Percentiles rank a stretch among this genome's conserved stretches.
Evolutionary conservation across 768 basidiomycete species (phyloP).

Genomic region (Tylopilus plumbeoviolaceoides): DNA sequence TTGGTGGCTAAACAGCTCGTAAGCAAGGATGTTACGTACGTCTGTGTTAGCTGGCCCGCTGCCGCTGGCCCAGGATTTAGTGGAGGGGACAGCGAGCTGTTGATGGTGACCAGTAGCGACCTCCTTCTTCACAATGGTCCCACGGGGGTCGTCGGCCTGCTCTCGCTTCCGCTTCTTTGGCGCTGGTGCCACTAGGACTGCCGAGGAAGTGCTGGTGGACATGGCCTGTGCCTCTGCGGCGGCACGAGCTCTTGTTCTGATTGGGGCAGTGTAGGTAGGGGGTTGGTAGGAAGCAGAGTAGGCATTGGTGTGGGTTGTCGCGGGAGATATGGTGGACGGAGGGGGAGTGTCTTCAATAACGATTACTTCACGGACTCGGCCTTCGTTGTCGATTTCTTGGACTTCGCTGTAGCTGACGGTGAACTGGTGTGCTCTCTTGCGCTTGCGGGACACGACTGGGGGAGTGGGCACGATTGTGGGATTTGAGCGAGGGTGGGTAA

Average conservation of each 20-base stretch:
- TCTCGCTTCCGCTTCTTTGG: slow-evolving; percentile 86
- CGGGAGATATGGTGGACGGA: slow-evolving; percentile 67
- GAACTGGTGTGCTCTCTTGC: slow-evolving; percentile 77
- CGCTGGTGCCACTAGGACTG: slow-evolving; percentile 60
- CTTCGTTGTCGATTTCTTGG: slow-evolving; percentile 78
- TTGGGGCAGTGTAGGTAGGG: slow-evolving; percentile 68
- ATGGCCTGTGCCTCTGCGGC: slow-evolving; percentile 81
- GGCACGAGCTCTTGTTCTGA: slow-evolving; percentile 79
- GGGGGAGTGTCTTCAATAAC: slow-evolving; percentile 92
- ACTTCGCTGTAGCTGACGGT: slow-evolving; percentile 86
- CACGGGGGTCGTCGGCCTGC: slow-evolving; percentile 66
- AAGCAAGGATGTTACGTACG: slow-evolving; percentile 41
- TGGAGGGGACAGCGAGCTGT: slow-evolving; percentile 44
- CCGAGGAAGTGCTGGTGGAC: slow-evolving; percentile 62
- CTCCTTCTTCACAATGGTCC: slow-evolving; percentile 64
- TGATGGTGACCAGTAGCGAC: slow-evolving; percentile 47
- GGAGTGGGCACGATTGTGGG: slow-evolving; percentile 71
- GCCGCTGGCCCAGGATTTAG: slow-evolving; percentile 66
- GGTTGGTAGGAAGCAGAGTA: slow-evolving; percentile 82
- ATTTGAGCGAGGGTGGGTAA: slow-evolving; percentile 38
- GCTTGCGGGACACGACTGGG: slow-evolving; percentile 70
- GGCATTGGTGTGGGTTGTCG: slow-evolving; percentile 63
- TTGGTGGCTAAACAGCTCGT: slow-evolving; percentile 17
- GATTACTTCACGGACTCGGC: slow-evolving; percentile 79
- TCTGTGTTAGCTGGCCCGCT: slow-evolving; percentile 64